A percentile compares a stretch with the other conserved stretches of the same genome.
These are phyloP conservation scores for Nigrospora oryzae DNA, from an alignment of 2,329 filamentous ascomycete genomes.

Conservation along the genomic window DNA sequence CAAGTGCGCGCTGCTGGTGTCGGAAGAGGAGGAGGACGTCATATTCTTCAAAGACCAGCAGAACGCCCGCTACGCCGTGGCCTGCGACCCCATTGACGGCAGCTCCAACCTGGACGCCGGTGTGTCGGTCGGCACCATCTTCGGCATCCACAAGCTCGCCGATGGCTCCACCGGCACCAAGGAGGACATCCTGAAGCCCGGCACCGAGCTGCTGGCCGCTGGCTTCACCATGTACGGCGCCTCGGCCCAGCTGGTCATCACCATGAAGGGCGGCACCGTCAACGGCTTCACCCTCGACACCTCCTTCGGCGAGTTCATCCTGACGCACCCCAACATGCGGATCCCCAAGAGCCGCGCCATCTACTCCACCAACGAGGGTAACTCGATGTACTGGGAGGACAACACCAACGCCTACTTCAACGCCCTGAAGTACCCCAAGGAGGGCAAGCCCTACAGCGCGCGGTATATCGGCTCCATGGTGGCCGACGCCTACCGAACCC, in stretches of 20 bases:
- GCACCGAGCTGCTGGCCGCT: conserved; percentile 82
- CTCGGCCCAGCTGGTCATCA: conserved; percentile 91
- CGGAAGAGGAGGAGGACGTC: conserved; percentile 90
- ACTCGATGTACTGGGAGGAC: conserved; percentile 93
- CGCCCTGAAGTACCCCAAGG: conserved; percentile 72
- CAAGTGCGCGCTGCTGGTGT: conserved; percentile 87
- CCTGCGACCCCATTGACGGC: conserved; percentile 96
- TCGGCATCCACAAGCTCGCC: conserved; percentile 83
- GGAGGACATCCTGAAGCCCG: conserved; percentile 82
- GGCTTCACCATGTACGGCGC: conserved; percentile 99
- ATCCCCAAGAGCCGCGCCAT: conserved; percentile 75
- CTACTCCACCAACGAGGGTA: conserved; percentile 98
- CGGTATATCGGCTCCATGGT: conserved; percentile 98
- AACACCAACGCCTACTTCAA: conserved; percentile 82
- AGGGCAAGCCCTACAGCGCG: conserved; percentile 84
- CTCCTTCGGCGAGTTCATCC: conserved; percentile 95
- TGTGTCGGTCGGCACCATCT: conserved; percentile 96
- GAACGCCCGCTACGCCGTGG: conserved; percentile 83
- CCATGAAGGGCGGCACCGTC: conserved; percentile 85
- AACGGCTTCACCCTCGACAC: conserved; percentile 98
- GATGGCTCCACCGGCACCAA: conserved; percentile 66
- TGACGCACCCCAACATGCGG: conserved; percentile 91
- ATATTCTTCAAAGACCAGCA: conserved; percentile 75
- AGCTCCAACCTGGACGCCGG: conserved; percentile 96
- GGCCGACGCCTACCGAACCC: conserved; percentile 90